Percentiles rank a stretch among this genome's conserved stretches.
Conservation (phyloP, 257 asterid genomes). For the Cruciata laevipes region DNA sequence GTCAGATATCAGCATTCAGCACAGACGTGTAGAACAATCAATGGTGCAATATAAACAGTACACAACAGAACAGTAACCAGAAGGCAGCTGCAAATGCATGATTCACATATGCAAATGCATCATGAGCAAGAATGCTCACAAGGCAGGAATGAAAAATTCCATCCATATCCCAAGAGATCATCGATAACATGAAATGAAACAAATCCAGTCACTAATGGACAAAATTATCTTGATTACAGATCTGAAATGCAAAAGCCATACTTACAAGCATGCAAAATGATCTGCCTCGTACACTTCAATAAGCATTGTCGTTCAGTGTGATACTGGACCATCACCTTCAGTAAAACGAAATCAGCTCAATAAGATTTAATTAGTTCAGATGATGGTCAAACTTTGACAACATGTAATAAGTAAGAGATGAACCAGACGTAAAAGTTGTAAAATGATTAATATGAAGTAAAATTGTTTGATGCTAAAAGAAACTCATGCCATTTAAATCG, state of each 20-base stretch:
- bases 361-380: background rate
- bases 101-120: background rate
- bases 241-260: conserved; percentile 18
- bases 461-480: background rate
- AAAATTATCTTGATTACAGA: conserved; percentile 8
- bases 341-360: conserved; percentile 5
- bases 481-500: background rate
- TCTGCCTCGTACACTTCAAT: conserved; percentile 83
- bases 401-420: background rate
- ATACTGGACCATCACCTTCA: conserved; percentile 73
- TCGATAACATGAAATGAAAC: background rate
- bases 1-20: too few species aligned
- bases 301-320: conserved; percentile 78
- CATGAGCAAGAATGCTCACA: background rate
- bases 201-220: background rate
- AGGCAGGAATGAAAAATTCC: background rate
- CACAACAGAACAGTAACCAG: too few species aligned
- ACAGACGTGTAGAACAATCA: background rate
- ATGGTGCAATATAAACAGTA: background rate
- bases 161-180: background rate
- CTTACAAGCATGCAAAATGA: conserved; percentile 77
- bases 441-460: background rate
- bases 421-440: background rate
- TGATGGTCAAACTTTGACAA: background rate
- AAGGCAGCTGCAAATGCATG: too few species aligned